Evolutionary conservation across 306 rosid genomes (phyloP).

Genomic region (Chamaecrista fasciculata): DNA sequence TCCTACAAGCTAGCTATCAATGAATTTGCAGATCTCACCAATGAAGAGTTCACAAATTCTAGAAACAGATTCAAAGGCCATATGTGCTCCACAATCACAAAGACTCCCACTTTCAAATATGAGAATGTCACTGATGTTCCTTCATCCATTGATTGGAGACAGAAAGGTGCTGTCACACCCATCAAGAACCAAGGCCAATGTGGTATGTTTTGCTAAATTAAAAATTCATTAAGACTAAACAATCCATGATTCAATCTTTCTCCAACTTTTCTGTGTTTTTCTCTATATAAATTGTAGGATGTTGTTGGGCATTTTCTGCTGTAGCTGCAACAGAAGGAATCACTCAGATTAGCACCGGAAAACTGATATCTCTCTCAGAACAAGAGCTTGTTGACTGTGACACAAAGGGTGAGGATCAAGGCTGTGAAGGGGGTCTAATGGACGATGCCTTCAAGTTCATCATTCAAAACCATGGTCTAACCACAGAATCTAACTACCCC

Average conservation of each 20-base stretch:
- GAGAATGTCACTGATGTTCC: constrained; percentile 8
- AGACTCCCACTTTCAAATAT: constrained; percentile 18
- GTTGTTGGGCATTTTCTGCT: constrained; percentile 31
- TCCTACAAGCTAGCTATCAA: constrained; percentile 33
- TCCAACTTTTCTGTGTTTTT: not conserved
- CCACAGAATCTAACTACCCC: constrained; percentile 13
- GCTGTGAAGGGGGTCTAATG: constrained; percentile 16
- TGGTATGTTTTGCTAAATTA: not conserved
- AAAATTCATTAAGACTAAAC: too few species aligned
- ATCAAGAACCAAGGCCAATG: constrained; percentile 35
- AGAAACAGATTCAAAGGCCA: constrained; percentile 37
- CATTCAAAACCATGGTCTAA: constrained; percentile 2
- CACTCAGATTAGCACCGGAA: not conserved
- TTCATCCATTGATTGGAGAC: constrained; percentile 27
- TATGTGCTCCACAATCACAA: constrained; percentile 10
- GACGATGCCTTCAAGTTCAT: constrained; percentile 28
- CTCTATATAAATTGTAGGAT: too few species aligned
- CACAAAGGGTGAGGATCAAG: not conserved
- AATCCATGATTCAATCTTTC: not conserved
- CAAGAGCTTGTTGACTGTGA: constrained; percentile 38
- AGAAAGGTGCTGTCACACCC: constrained; percentile 31
- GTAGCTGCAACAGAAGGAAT: constrained; percentile 32
- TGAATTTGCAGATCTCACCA: constrained; percentile 41
- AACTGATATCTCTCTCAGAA: constrained; percentile 21
- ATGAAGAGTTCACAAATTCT: constrained; percentile 27